Evolutionary conservation across 805 yeast genomes (phyloP).

Genomic region (Yamadazyma ubonensis): DNA sequence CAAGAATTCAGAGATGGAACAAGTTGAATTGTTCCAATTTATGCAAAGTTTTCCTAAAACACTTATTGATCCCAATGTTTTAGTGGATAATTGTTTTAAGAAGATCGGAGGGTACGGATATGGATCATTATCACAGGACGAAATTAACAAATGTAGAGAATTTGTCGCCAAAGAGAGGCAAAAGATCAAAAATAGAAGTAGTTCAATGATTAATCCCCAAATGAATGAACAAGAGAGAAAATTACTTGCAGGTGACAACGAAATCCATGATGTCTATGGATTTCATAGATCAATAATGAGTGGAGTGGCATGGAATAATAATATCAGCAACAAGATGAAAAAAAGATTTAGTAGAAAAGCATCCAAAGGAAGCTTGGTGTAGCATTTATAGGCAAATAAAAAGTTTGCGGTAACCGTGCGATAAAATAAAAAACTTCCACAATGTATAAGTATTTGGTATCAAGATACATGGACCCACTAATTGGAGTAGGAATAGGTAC

Average conservation of each 20-base stretch:
- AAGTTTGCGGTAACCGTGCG: neutral
- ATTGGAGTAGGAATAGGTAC: conserved; percentile 64
- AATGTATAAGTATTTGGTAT: conserved; percentile 47
- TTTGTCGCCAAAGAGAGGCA: conserved; percentile 69
- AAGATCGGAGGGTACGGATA: conserved; percentile 62
- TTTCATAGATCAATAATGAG: conserved; percentile 45
- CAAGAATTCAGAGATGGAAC: conserved; percentile 35
- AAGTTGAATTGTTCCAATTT: conserved; percentile 66
- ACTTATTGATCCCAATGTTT: conserved; percentile 62
- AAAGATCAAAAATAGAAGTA: conserved; percentile 30
- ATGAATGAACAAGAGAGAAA: conserved; percentile 41
- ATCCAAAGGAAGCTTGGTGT: conserved; percentile 6
- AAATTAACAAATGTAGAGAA: conserved; percentile 71
- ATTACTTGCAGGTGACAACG: conserved; percentile 25
- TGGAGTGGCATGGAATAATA: conserved; percentile 65
- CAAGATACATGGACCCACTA: conserved; percentile 61
- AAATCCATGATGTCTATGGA: conserved; percentile 45
- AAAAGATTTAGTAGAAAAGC: conserved; percentile 27
- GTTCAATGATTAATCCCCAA: conserved; percentile 29
- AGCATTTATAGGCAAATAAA: conserved; percentile 3
- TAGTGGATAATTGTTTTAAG: conserved; percentile 75
- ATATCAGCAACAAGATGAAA: conserved; percentile 54
- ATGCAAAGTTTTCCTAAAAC: conserved; percentile 80
- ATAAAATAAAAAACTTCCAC: neutral
- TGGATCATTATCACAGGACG: conserved; percentile 78